phyloP scores from a whole-genome alignment of 306 rosid genomes.

The Quercus engelmannii region DNA sequence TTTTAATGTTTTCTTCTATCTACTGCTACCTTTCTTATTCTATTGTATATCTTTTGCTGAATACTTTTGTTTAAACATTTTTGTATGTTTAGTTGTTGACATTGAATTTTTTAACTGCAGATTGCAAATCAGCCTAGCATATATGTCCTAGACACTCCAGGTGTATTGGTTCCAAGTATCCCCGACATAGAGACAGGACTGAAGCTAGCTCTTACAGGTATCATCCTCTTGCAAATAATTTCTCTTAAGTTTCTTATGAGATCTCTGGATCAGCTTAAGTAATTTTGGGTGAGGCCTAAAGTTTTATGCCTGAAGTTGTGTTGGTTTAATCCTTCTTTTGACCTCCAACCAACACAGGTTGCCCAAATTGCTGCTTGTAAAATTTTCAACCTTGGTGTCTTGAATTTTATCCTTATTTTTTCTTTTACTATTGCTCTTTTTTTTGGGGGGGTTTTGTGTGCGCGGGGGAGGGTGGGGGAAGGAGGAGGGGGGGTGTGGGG shows the following conservation, averaged over 20 bases:
- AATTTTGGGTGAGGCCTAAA: background rate
- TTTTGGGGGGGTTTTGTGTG: too few relatives aligned
- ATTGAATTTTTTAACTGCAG: slow-evolving; percentile 39
- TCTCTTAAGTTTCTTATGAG: background rate
- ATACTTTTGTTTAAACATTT: slow-evolving; percentile 1
- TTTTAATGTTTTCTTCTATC: background rate
- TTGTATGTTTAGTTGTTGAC: background rate
- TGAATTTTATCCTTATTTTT: background rate
- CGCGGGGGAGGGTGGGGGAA: background rate
- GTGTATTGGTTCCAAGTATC: slow-evolving; percentile 90
- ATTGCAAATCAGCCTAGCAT: slow-evolving; percentile 92
- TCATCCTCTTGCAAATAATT: background rate
- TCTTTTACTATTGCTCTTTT: background rate
- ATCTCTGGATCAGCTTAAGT: background rate
- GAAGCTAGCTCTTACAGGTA: slow-evolving; percentile 93
- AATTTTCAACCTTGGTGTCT: background rate
- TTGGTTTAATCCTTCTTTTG: background rate
- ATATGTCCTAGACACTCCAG: slow-evolving; percentile 90
- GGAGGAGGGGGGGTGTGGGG: background rate
- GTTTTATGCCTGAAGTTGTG: background rate
- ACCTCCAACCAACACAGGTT: background rate
- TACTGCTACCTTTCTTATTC: background rate
- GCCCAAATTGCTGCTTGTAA: background rate
- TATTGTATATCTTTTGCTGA: background rate
- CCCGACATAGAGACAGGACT: slow-evolving; percentile 86